These are phyloP conservation scores for Poteriospumella lacustris DNA, from an alignment of 108 stramenopile species.

Conservation along the genomic window DNA sequence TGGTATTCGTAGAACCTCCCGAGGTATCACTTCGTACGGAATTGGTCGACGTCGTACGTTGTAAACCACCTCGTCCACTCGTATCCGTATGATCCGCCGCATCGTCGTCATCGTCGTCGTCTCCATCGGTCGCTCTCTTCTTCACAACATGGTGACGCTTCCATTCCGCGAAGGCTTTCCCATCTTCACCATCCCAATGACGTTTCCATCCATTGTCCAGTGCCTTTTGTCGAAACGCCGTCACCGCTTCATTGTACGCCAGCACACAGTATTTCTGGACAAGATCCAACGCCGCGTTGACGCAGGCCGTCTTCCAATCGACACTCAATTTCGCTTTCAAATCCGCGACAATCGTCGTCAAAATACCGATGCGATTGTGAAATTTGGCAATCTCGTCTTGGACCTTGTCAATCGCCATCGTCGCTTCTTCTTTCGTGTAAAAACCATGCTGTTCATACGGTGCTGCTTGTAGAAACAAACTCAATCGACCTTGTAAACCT, in stretches of 20 bases:
- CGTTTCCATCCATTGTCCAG: conserved; percentile 32
- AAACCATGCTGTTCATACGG: conserved; percentile 4
- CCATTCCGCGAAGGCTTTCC: background rate
- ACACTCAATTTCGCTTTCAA: background rate
- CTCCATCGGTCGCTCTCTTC: background rate
- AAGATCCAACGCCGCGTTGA: background rate
- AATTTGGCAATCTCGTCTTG: background rate
- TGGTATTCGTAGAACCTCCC: background rate
- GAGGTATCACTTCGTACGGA: background rate
- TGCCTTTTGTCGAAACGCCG: background rate
- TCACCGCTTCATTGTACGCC: conserved; percentile 3
- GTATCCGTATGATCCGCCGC: no score
- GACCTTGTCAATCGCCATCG: background rate
- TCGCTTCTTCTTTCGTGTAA: background rate
- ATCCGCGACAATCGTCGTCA: background rate
- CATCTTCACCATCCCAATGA: conserved; percentile 41
- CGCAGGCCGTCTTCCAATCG: background rate
- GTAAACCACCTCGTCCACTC: no score
- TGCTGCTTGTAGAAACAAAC: background rate
- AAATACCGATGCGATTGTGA: conserved; percentile 12
- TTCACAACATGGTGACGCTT: background rate
- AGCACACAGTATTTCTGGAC: conserved; percentile 34
- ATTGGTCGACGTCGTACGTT: background rate
- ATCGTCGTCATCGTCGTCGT: background rate
- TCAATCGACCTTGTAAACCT: background rate